Base-by-base conservation (phyloP, 768 basidiomycete genomes). In the Xerocomellus intermedius region DNA sequence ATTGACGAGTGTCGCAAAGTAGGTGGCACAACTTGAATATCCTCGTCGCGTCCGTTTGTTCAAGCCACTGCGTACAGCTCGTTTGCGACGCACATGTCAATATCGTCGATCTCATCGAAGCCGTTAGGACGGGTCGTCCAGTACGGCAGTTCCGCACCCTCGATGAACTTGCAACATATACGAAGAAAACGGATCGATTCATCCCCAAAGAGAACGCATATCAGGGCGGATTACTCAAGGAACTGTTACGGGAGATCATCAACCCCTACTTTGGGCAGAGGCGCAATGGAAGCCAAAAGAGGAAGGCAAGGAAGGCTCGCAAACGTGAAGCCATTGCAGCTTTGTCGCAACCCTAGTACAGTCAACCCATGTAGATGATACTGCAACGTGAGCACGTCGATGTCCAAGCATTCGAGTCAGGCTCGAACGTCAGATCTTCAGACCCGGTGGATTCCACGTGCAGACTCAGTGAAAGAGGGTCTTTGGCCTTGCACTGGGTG, bases 101-200 rank as follows among this genome's bases (percentile, higher is more conserved):
- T 41, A 59, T 73, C 4, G 59, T 70, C 22, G 69, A 74, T 43
- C 62, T 75, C 37, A 42, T 73, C 19, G 55, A 70, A 19, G 50
- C 60, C 0, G 52, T 32, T 2, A 48, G 50, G 16, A 57, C 58
- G 2, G 56, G 61, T 5, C 19, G 50, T 0, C 48, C 52, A 6
- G 65, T 74, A 6, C 43, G 12, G 0, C 42, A 33, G 7, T 75
- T 74, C 50, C 2, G 17, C 9, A 58, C 62, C 0, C 61, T 68
- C 26, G 41, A 42, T 0, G 48, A 61, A 5, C 66, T 73, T 1
- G 62, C 58, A 8, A 1, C 19, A 8, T 73, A 72, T 35, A 73
- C 69, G 0, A 53, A 16, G 14, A 2, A 2, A 17, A 62, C 46
- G 12, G 21, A 37, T 10, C 64, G 60, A 36, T 67, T 57, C 53